Base-by-base conservation (phyloP, 805 yeast species). In the Lachancea fermentati region DNA sequence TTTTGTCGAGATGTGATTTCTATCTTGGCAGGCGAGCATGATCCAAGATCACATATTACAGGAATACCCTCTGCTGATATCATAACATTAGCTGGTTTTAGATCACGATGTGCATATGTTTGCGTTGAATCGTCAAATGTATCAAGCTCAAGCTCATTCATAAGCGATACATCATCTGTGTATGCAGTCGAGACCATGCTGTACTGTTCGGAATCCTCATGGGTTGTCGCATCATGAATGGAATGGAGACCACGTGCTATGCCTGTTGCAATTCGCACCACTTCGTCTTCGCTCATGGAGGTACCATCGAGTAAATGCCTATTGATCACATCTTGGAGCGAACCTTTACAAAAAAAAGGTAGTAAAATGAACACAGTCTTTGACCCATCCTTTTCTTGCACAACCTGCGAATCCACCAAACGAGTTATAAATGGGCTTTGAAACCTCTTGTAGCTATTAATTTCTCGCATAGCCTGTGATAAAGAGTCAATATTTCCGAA, bases 11-110 rank as follows among this genome's bases (percentile, higher is more conserved):
- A 69, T 15, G 67, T 67, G 2, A 83, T 69, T 2, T 62, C 52
- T 2, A 76, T 54, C 4, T 81, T 66, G 0, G 94, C 91, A 43
- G 68, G 72, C 4, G 79, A 62, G 53, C 91, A 81, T 5, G 93
- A 81, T 5, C 97, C 96, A 41, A 89, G 65, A 56, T 91, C 96
- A 50, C 85, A 80, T 32, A 91, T 66, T 5, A 89, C 87, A 0
- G 95, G 94, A 11, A 73, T 58, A 2, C 86, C 87, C 45, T 79
- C 83, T 32, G 78, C 73, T 1, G 85, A 72, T 4, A 88, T 64
- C 89, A 89, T 81, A 13, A 88, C 76, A 55, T 86, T 89, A 2
- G 93, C 94, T 0, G 97, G 96, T 56, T 86, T 89, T 41, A 89
- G 65, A 58, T 89, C 96, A 42, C 88, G 65, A 59, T 89, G 97